A percentile compares a stretch with the other conserved stretches of the same genome.
phyloP scores from a whole-genome alignment of 495 filamentous ascomycete species.

The Penicillium diatomitis region DNA sequence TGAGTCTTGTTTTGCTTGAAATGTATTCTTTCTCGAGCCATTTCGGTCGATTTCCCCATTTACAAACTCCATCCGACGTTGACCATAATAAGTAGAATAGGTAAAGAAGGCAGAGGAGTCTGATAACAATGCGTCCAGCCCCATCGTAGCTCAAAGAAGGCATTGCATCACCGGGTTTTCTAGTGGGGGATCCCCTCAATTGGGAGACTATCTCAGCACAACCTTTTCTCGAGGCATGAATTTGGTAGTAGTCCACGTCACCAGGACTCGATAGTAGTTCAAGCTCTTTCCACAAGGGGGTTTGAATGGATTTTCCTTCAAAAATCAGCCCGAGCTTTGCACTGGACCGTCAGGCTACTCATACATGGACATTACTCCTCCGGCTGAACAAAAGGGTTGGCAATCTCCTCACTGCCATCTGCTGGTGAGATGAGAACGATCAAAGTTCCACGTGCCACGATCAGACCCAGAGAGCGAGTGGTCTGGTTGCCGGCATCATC shows the following conservation, averaged over 20 bases:
- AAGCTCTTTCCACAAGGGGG: too few species aligned
- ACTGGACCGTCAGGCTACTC: too few species aligned
- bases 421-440: constrained; percentile 86
- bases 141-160: constrained; percentile 19
- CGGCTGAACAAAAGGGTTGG: constrained; percentile 77
- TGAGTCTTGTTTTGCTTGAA: background rate
- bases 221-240: too few species aligned
- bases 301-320: too few species aligned
- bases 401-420: constrained; percentile 90
- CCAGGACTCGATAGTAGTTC: too few species aligned
- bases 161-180: background rate
- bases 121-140: constrained; percentile 13
- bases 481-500: constrained; percentile 89
- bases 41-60: background rate
- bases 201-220: too few species aligned
- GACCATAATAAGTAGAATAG: background rate
- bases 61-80: background rate
- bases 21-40: background rate
- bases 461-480: constrained; percentile 74
- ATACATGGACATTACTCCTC: constrained; percentile 39
- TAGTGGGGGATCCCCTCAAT: too few species aligned
- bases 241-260: too few species aligned
- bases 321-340: too few species aligned
- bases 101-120: constrained; percentile 7
- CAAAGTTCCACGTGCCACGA: constrained; percentile 87